These are phyloP conservation scores for Spathaspora hagerdaliae DNA, from an alignment of 805 yeast genomes.

Conservation along the genomic window DNA sequence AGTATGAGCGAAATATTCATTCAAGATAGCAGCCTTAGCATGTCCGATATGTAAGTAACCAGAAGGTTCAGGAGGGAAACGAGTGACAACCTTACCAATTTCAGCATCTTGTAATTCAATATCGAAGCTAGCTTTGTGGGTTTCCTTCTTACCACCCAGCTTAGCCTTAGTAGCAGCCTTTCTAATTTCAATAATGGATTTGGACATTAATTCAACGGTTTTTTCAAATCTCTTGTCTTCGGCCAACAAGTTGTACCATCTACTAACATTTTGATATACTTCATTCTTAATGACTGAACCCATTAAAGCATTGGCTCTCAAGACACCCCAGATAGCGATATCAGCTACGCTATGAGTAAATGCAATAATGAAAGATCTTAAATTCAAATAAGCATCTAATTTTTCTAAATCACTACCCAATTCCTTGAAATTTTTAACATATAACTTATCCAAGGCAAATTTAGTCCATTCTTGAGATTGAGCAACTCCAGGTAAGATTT, in stretches of 20 bases:
- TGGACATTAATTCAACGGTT: conserved; percentile 61
- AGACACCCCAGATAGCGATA: conserved; percentile 87
- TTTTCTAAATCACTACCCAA: conserved; percentile 72
- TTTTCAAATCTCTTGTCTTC: conserved; percentile 64
- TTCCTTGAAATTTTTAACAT: conserved; percentile 85
- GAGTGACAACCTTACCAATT: conserved; percentile 93
- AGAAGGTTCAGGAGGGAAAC: conserved; percentile 99
- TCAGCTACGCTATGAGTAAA: conserved; percentile 72
- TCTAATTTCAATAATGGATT: conserved; percentile 69
- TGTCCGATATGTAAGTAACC: conserved; percentile 99
- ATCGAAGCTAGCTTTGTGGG: conserved; percentile 92
- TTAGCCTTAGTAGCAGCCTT: conserved; percentile 52
- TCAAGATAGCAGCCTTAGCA: conserved; percentile 95
- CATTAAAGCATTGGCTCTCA: conserved; percentile 89
- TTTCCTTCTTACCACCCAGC: conserved; percentile 68
- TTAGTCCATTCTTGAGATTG: conserved; percentile 60
- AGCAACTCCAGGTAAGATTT: conserved; percentile 30
- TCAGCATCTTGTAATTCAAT: conserved; percentile 89
- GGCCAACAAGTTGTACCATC: conserved; percentile 87
- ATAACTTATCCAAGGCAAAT: conserved; percentile 63
- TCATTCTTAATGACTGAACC: conserved; percentile 86
- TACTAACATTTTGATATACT: conserved; percentile 78
- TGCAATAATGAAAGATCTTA: conserved; percentile 76
- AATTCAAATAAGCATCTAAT: conserved; percentile 78
- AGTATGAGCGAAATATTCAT: conserved; percentile 92